Percentiles rank a stretch among this genome's conserved stretches.
Evolutionary conservation across 768 basidiomycete genomes (phyloP).

Genomic region (Mycena floridula): DNA sequence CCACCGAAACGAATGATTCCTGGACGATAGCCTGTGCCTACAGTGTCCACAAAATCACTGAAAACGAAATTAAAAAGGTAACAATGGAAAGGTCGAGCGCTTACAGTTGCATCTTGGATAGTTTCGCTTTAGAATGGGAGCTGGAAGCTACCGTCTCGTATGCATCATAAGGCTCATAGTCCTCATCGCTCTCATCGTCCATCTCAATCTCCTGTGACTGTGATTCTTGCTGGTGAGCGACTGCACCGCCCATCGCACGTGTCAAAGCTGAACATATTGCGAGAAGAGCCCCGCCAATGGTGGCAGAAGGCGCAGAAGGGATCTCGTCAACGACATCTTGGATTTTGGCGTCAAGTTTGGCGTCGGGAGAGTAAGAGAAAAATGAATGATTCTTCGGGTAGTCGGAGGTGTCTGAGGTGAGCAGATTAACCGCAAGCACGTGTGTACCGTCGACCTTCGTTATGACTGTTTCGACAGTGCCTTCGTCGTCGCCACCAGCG

Average conservation of each 20-base stretch:
- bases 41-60: slow-evolving; percentile 54
- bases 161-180: slow-evolving; percentile 2
- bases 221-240: not conserved
- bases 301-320: slow-evolving; percentile 30
- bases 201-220: slow-evolving; percentile 11
- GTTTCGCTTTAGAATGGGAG: not conserved
- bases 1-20: slow-evolving; percentile 47
- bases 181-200: slow-evolving; percentile 10
- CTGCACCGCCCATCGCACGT: slow-evolving; percentile 10
- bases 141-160: not conserved
- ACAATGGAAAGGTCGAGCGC: not conserved
- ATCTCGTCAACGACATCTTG: slow-evolving; percentile 38
- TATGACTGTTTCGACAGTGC: slow-evolving; percentile 48
- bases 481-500: slow-evolving; percentile 57
- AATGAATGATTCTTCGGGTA: slow-evolving; percentile 57
- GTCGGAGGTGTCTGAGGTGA: slow-evolving; percentile 54
- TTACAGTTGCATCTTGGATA: not conserved
- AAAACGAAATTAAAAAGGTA: not conserved
- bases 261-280: slow-evolving; percentile 32
- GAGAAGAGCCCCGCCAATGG: slow-evolving; percentile 40
- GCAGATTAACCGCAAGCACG: slow-evolving; percentile 32
- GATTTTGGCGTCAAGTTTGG: slow-evolving; percentile 32
- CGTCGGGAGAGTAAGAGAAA: slow-evolving; percentile 49
- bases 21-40: slow-evolving; percentile 51
- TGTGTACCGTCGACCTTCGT: slow-evolving; percentile 26